A percentile compares a stretch with the other conserved stretches of the same genome.
Evolutionary conservation across 352 stramenopile genomes (phyloP).

Genomic region (Pythium biforme): DNA sequence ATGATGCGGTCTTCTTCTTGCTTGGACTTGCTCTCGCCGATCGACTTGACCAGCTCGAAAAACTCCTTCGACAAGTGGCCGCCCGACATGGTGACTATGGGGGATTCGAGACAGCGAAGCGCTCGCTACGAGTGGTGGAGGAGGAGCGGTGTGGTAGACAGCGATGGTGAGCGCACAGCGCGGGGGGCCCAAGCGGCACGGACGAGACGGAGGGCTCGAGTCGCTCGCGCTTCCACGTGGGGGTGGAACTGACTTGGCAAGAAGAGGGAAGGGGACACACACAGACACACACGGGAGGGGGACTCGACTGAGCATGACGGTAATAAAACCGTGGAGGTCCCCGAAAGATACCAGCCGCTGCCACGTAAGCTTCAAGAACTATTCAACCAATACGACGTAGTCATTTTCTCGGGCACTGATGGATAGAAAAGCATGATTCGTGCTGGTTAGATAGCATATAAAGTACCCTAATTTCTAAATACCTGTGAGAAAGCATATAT

Average conservation of each 20-base stretch:
- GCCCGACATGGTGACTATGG: constrained; percentile 79
- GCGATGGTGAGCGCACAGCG: neutral
- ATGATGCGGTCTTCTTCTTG: constrained; percentile 99
- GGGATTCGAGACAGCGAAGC: neutral
- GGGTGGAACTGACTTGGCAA: constrained; percentile 25
- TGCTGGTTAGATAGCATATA: constrained; percentile 20
- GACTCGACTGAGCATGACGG: neutral
- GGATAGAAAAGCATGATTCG: constrained; percentile 14
- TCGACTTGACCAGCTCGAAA: constrained; percentile 99
- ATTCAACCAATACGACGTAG: constrained; percentile 30
- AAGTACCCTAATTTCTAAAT: neutral
- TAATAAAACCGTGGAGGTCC: constrained; percentile 19
- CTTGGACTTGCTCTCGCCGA: constrained; percentile 99
- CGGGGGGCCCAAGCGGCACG: no score
- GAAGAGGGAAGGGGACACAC: neutral
- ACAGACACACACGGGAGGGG: constrained; percentile 9
- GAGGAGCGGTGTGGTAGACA: neutral
- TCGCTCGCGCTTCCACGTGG: constrained; percentile 20
- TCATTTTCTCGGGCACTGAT: no score
- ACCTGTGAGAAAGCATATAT: constrained; percentile 17
- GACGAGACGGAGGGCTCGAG: neutral
- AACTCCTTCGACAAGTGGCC: constrained; percentile 96
- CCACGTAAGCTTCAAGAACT: constrained; percentile 29
- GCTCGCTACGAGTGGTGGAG: neutral
- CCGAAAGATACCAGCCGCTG: constrained; percentile 25